Evolutionary conservation across 208 protist genomes (phyloP), one percentile per base, ranked within the genome.

Genomic region (Acanthamoeba healyi): DNA sequence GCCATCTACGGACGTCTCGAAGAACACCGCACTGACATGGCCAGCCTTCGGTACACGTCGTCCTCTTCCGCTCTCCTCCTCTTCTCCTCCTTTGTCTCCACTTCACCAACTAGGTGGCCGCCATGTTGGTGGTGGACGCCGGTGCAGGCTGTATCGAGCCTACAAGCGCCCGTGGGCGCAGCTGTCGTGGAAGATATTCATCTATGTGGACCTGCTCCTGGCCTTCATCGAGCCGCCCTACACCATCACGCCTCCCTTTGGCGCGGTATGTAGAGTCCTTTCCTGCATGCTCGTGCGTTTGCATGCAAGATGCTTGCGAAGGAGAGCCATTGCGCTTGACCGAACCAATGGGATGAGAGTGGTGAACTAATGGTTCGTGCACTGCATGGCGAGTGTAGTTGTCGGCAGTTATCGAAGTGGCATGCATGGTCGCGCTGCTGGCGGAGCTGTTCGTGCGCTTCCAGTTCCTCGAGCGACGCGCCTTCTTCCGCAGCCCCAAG

Each of bases 401-500:
- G 38, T 46, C 67, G 38, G 67, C 32, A 14, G 46, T 88, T 4
- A 14, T 88, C 14, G 81, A 88, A 24, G 49, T 88, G 44, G 26
- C 61, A 40, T 88, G 44, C 44, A 88, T 88, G 81, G 9, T 63
- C 4, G 81, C 36, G 49, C 36, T 88, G 49, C 29, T 88, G 29
- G 46, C 38, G 15, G 81, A 88, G 81, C 81, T 88, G 17, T 6
- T 88, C 17, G 49, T 88, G 17, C n/a, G 54, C 32, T 88, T 40
- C 17, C 81, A 63, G n/a, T 56, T 88, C 81, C 44, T 88, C 44
- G 81, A 88, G 36, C 44, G 49, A 88, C 49, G 54, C n/a, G 44
- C 46, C 81, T 88, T 88, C 81, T 65, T 88, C 42, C 54, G 49
- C 26, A 63, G 34, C 22, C n/a, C 44, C n/a, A 88, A 88, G 81